Conservation (phyloP, 352 stramenopile species). For the Phytopythium ostracodes region DNA sequence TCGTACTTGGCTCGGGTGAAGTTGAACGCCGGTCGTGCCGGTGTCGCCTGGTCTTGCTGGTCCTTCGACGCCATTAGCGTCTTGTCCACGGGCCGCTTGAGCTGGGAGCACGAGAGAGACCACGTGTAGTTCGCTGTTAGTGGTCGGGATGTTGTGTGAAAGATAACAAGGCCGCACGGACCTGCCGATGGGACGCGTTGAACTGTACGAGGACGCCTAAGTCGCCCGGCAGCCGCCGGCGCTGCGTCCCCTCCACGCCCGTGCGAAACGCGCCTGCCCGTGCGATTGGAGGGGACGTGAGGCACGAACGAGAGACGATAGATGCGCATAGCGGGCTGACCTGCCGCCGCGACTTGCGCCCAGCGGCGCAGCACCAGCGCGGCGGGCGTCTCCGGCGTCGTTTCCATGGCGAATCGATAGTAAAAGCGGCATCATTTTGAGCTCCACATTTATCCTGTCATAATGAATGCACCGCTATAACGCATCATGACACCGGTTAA, state of each 20-base stretch:
- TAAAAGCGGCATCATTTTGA: no score
- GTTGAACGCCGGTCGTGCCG: constrained; percentile 39
- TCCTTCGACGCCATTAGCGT: constrained; percentile 15
- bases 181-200: constrained; percentile 37
- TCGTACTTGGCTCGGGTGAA: constrained; percentile 60
- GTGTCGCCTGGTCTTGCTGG: constrained; percentile 1
- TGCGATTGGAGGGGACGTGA: not conserved
- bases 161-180: constrained; percentile 3
- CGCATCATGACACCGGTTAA: not conserved
- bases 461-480: not conserved
- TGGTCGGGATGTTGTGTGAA: not conserved
- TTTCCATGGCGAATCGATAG: not conserved
- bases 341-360: constrained; percentile 18
- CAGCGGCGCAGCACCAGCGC: constrained; percentile 17
- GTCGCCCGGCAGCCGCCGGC: constrained; percentile 26
- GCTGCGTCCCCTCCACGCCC: constrained; percentile 25
- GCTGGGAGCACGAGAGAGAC: constrained; percentile 9
- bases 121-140: not conserved
- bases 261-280: constrained; percentile 36
- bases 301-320: not conserved
- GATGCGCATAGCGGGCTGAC: not conserved
- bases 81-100: constrained; percentile 37
- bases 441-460: no score
- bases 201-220: constrained; percentile 37
- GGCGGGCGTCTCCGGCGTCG: not conserved